Percentiles rank a stretch among this genome's conserved stretches.
Evolutionary conservation across 768 basidiomycete genomes (phyloP).

Genomic region (Psilocybe sp.): DNA sequence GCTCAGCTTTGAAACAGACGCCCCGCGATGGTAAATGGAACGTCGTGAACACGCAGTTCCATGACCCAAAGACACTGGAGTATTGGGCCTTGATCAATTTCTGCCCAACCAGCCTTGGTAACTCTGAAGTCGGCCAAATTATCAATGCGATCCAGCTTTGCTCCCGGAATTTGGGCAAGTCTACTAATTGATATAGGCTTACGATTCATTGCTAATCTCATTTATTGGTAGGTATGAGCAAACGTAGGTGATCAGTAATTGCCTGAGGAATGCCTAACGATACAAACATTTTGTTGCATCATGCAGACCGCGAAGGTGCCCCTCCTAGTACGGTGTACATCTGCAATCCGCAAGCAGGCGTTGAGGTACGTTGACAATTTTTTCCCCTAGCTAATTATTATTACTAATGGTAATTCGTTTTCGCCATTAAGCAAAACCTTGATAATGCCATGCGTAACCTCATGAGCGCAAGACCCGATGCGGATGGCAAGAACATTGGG

Average conservation of each 20-base stretch:
- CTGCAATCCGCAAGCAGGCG: too few species aligned
- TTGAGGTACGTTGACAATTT: too few species aligned
- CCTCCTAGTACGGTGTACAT: too few species aligned
- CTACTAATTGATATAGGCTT: not conserved
- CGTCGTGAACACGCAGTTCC: constrained; percentile 10
- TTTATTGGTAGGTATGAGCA: constrained; percentile 13
- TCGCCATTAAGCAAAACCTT: not conserved
- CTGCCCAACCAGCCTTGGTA: not conserved
- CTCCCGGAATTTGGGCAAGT: constrained; percentile 15
- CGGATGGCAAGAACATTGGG: not conserved
- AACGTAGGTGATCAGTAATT: too few species aligned
- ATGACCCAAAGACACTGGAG: not conserved
- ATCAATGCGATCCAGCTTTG: constrained; percentile 4
- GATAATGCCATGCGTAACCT: not conserved
- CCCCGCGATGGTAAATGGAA: constrained; percentile 19
- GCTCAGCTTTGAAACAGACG: not conserved
- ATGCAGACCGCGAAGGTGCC: too few species aligned
- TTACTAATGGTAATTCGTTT: not conserved
- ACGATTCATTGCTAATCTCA: too few species aligned
- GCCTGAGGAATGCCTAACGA: too few species aligned
- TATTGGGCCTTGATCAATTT: constrained; percentile 18
- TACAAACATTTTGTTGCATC: too few species aligned
- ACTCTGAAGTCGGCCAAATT: not conserved
- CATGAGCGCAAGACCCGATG: not conserved
- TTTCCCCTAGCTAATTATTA: too few species aligned